Evolutionary conservation across 2,329 filamentous ascomycete species (phyloP), one percentile per base, ranked within the genome.

Genomic region (Calonectria pseudoreteaudii): DNA sequence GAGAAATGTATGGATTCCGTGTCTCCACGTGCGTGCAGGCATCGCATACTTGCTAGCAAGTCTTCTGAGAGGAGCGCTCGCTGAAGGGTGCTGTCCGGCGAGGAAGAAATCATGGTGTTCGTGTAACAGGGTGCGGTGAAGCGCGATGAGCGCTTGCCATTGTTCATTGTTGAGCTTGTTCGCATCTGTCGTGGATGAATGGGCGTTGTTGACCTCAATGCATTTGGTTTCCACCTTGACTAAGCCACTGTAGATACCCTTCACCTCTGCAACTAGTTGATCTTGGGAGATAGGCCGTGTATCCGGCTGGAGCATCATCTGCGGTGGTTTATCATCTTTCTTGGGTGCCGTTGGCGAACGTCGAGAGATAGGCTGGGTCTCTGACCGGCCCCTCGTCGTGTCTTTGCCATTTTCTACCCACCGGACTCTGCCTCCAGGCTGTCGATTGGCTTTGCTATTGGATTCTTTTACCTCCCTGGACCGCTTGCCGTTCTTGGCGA

Each of bases 1-100:
- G 0, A 97, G 87, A 73, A 96, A 96, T 0, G 91, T 92, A 80
- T 97, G 95, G 6, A 98, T 98, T 0, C 94, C 95, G 80, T 97
- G 94, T 0, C 94, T 90, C 96, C 96, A 98, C 94, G 98, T 96
- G 0, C 95, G 88, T 0, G 94, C 94, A 0, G 96, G 95, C 94
- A 98, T 98, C 0, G 92, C 91, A 78, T 98, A 98, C 74, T 96
- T 96, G 0, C 89, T 88, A 0, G 95, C 93, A 0, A 98, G 84
- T 0, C 90, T 86, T 4, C 90, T 88, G 1, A 98, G 83, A 7
- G 58, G 16, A 4, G 28, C 16, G 26, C 90, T 94, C 0, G 95
- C 94, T 3, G 38, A 18, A 5, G 38, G 38, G 16, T 41, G 38
- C 16, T 41, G 38, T 7, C 38, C 18, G 3, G 38, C 38, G 52